These are phyloP conservation scores for Suillus lakei DNA, from an alignment of 768 basidiomycete genomes.

Conservation along the genomic window DNA sequence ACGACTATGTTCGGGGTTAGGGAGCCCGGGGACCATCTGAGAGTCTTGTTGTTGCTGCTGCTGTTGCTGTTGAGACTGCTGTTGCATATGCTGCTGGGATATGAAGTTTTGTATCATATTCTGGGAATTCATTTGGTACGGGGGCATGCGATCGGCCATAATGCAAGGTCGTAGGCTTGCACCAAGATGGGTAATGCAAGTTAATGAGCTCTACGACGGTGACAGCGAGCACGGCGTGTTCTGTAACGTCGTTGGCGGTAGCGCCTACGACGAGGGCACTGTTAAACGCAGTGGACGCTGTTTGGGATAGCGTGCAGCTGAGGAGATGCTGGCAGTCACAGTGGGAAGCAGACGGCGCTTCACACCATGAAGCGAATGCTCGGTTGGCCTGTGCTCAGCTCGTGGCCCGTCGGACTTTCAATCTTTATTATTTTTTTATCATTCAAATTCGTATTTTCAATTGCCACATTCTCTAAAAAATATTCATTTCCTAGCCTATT, in stretches of 20 bases:
- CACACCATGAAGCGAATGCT: constrained; percentile 34
- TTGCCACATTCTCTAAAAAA: constrained; percentile 7
- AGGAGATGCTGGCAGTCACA: constrained; percentile 60
- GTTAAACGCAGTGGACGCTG: constrained; percentile 54
- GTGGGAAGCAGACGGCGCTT: constrained; percentile 55
- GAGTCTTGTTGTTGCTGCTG: constrained; percentile 47
- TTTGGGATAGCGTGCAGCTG: constrained; percentile 33
- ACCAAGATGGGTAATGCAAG: constrained; percentile 32
- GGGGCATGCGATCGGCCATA: constrained; percentile 67
- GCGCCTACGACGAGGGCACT: constrained; percentile 39
- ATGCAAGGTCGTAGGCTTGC: constrained; percentile 37
- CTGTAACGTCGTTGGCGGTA: constrained; percentile 26
- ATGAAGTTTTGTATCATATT: constrained; percentile 51
- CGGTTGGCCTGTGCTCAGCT: constrained; percentile 11
- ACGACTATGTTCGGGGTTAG: constrained; percentile 55
- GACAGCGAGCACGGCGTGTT: constrained; percentile 25
- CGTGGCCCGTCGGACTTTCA: constrained; percentile 35
- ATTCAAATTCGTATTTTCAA: constrained; percentile 20
- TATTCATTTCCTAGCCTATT: constrained; percentile 6
- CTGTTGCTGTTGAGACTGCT: constrained; percentile 44
- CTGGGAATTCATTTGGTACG: constrained; percentile 57
- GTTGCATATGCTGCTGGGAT: constrained; percentile 47
- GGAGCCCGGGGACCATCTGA: constrained; percentile 44
- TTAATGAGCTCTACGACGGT: constrained; percentile 33
- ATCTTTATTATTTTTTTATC: constrained; percentile 21